phyloP scores from a whole-genome alignment of 2,329 filamentous ascomycete genomes.

The Helminthosporium solani region DNA sequence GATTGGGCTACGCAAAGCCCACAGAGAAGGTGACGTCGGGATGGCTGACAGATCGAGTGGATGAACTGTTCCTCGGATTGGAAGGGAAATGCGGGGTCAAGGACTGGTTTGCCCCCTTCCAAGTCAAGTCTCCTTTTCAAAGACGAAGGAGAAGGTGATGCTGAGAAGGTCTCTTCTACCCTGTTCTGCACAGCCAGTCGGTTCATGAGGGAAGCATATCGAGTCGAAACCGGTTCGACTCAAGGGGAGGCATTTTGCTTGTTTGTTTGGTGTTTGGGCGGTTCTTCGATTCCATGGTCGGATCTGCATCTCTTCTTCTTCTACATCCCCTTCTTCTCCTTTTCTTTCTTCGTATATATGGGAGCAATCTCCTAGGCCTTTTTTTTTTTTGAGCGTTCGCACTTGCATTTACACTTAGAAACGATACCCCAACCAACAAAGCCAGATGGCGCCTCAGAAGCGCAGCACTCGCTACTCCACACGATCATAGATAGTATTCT shows the following conservation, averaged over 20 bases:
- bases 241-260: background rate
- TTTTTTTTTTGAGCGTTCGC: background rate
- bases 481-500: background rate
- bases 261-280: background rate
- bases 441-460: slow-evolving; percentile 12
- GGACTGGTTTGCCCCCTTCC: slow-evolving; percentile 37
- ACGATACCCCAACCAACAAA: slow-evolving; percentile 9
- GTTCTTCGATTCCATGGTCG: too few species aligned
- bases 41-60: slow-evolving; percentile 41
- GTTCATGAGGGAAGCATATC: background rate
- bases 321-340: background rate
- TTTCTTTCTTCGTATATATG: background rate
- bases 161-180: too few species aligned
- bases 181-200: too few species aligned
- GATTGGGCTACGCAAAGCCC: slow-evolving; percentile 34
- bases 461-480: slow-evolving; percentile 17
- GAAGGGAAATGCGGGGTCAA: slow-evolving; percentile 34
- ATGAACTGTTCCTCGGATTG: slow-evolving; percentile 32
- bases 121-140: slow-evolving; percentile 7
- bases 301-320: background rate
- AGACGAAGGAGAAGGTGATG: slow-evolving; percentile 13
- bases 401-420: slow-evolving; percentile 9
- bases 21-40: slow-evolving; percentile 30
- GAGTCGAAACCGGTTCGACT: background rate
- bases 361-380: background rate